A percentile compares a stretch with the other conserved stretches of the same genome.
These are phyloP conservation scores for Ceratonia siliqua DNA, from an alignment of 306 rosid genomes.

Conservation along the genomic window DNA sequence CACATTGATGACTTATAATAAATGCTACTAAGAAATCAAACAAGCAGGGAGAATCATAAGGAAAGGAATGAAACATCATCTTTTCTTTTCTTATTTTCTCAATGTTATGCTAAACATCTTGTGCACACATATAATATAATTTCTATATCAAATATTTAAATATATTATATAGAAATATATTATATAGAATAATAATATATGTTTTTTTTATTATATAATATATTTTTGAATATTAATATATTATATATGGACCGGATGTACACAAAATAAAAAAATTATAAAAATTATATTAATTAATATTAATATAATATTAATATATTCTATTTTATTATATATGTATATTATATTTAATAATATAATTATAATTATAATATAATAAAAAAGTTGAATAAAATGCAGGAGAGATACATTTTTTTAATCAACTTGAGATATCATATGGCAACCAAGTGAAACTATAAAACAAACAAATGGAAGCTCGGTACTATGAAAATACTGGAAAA, in stretches of 20 bases:
- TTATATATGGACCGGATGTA: no score
- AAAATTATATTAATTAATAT: no score
- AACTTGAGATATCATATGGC: not conserved
- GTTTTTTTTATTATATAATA: no score
- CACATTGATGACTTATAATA: not conserved
- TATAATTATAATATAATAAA: conserved; percentile 1
- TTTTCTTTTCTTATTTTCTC: not conserved
- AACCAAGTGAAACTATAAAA: not conserved
- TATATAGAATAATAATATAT: no score
- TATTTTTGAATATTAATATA: no score
- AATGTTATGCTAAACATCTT: not conserved
- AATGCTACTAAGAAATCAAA: not conserved
- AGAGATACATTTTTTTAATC: conserved; percentile 2
- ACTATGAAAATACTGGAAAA: conserved; percentile 9
- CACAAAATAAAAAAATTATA: no score
- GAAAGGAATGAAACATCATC: conserved; percentile 5
- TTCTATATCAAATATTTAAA: no score
- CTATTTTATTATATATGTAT: no score
- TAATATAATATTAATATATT: no score
- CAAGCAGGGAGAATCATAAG: conserved; percentile 17
- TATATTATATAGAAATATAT: no score
- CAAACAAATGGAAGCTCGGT: not conserved
- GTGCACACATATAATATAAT: not conserved
- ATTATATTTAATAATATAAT: no score
- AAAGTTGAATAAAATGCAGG: not conserved